Evolutionary conservation across 2,329 filamentous ascomycete genomes (phyloP), one percentile per base, ranked within the genome.

Genomic region (Stachybotrys echinatus): DNA sequence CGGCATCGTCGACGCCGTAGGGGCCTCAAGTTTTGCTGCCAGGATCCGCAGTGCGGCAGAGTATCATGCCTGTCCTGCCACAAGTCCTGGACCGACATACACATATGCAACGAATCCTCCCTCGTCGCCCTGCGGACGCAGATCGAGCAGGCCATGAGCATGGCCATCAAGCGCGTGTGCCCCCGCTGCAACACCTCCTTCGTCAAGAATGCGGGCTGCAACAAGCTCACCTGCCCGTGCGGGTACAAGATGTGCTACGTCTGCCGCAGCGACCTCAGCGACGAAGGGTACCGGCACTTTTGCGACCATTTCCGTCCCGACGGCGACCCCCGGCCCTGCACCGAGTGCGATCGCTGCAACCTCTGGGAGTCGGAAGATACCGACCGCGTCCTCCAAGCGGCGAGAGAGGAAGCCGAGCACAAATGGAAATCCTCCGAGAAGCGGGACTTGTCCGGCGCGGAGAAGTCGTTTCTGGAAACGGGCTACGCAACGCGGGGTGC

Each of bases 191-290:
- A 89, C 58, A 89, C 92, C 10, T 89, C 86, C 17, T 97, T 97
- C 65, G 89, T 99, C 70, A 97, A 97, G 68, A 87, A 84, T 6
- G 85, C 86, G 22, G 94, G 94, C 61, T 99, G 94, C 79, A 99
- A 99, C 75, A 97, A 97, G 72, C 79, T 99, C 39, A 92, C 90
- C 6, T 97, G 94, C 65, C 85, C 91, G 17, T 99, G 94, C 69
- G 94, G 94, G 8, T 97, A 97, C 71, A 87, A 88, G 59, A 97
- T 97, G 92, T 99, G 94, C 67, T 99, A 99, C 63, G 83, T 97
- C 44, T 99, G 94, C 68, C 88, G 94, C 39, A 86, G 86, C 58
- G 85, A 89, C 60, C 82, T 87, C 44, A 73, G 76, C 50, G 74
- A 80, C 46, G 86, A 92, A 65, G 92, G 92, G 1, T 97, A 99